Evolutionary conservation across 2,329 filamentous ascomycete species (phyloP).

Genomic region (Davidsoniella neocaledoniae): DNA sequence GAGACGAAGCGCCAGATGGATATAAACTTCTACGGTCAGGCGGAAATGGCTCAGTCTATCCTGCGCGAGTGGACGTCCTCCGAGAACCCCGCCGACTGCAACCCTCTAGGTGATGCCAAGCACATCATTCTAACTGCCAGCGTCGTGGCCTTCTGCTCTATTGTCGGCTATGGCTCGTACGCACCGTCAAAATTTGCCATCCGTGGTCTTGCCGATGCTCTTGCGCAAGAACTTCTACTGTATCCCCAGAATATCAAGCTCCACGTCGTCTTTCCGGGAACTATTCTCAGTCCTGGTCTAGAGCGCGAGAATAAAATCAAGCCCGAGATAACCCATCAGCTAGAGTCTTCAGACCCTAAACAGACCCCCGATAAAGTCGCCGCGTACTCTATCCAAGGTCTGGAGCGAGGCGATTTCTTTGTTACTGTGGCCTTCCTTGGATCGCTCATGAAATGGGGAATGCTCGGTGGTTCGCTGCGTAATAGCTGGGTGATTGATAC

Average conservation of each 20-base stretch:
- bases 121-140: conserved; percentile 85
- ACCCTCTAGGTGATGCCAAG: conserved; percentile 30
- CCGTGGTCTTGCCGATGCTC: conserved; percentile 62
- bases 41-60: conserved; percentile 70
- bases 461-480: conserved; percentile 36
- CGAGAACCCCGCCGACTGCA: conserved; percentile 6
- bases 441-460: conserved; percentile 48
- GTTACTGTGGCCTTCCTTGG: conserved; percentile 62
- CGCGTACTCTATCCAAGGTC: conserved; percentile 44
- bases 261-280: conserved; percentile 70
- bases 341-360: conserved; percentile 70
- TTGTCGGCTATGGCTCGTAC: conserved; percentile 74
- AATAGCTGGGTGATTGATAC: conserved; percentile 46
- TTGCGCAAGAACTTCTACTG: conserved; percentile 68
- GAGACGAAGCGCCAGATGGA: conserved; percentile 69
- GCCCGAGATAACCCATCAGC: conserved; percentile 57
- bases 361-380: conserved; percentile 71
- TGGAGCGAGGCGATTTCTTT: conserved; percentile 68
- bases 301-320: conserved; percentile 64
- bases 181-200: conserved; percentile 73
- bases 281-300: conserved; percentile 61
- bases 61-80: conserved; percentile 54
- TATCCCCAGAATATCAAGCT: conserved; percentile 74
- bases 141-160: conserved; percentile 53
- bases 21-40: conserved; percentile 75